These are phyloP conservation scores for Kurtzmaniella quercitrusa DNA, from an alignment of 1,139 yeast species.

Conservation along the genomic window DNA sequence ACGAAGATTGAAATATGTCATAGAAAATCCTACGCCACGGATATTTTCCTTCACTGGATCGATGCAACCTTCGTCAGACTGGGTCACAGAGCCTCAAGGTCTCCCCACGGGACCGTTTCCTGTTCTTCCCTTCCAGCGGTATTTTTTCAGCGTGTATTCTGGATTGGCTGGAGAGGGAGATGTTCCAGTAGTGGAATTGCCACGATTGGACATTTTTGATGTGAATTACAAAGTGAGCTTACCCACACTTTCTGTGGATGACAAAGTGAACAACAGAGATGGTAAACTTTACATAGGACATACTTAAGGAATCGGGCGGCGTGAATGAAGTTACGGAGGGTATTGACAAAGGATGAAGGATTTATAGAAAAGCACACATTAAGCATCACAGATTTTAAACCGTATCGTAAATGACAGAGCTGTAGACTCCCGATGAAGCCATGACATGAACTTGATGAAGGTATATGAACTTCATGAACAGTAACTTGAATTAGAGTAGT, in stretches of 20 bases:
- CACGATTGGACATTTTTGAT: constrained; percentile 58
- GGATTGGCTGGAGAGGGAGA: constrained; percentile 9
- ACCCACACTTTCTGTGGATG: constrained; percentile 46
- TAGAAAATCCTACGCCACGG: constrained; percentile 74
- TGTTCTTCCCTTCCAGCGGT: constrained; percentile 59
- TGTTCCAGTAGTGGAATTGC: constrained; percentile 35
- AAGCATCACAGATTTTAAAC: no score
- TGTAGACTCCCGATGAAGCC: no score
- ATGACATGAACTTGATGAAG: no score
- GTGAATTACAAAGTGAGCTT: constrained; percentile 63
- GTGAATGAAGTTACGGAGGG: no score
- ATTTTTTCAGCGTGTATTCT: constrained; percentile 14
- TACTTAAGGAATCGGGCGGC: not conserved
- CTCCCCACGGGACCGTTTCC: constrained; percentile 35
- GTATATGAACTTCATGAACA: no score
- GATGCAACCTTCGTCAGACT: constrained; percentile 28
- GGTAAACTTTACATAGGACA: constrained; percentile 4
- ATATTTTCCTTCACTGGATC: constrained; percentile 55
- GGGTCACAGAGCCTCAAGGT: constrained; percentile 21
- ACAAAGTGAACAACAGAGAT: constrained; percentile 18
- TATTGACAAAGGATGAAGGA: no score
- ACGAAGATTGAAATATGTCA: constrained; percentile 28
- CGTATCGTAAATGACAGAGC: no score
- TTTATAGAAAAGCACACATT: no score
- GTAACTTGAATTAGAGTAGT: no score